phyloP scores from a whole-genome alignment of 176 grass and related monocot species.

The sorghum (Sorghum bicolor) region Sorghum_bicolor_NCBIv3 NC_012876.2:52468501-52469000 shows the following conservation, averaged over 20 bases:
- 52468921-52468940: slow-evolving; percentile 47
- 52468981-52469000: no score
- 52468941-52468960: slow-evolving; percentile 33
- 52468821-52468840: slow-evolving; percentile 13
- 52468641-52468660: slow-evolving; percentile 49
- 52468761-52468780: slow-evolving; percentile 49
- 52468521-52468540: slow-evolving; percentile 35
- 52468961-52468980: not conserved
- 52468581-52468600: slow-evolving; percentile 41
- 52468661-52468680: slow-evolving; percentile 68
- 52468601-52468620: slow-evolving; percentile 40
- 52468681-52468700: slow-evolving; percentile 70
- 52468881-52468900: slow-evolving; percentile 52
- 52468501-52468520: slow-evolving; percentile 55
- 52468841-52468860: slow-evolving; percentile 59
- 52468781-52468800: slow-evolving; percentile 60
- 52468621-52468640: slow-evolving; percentile 69
- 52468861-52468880: slow-evolving; percentile 59
- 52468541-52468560: slow-evolving; percentile 46
- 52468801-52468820: slow-evolving; percentile 49
- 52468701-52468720: slow-evolving; percentile 50
- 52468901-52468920: slow-evolving; percentile 79
- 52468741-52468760: slow-evolving; percentile 63
- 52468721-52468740: slow-evolving; percentile 45
- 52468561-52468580: slow-evolving; percentile 70